Conservation (phyloP, 2,329 filamentous ascomycete species). For the Didymosphaeria variabile region DNA sequence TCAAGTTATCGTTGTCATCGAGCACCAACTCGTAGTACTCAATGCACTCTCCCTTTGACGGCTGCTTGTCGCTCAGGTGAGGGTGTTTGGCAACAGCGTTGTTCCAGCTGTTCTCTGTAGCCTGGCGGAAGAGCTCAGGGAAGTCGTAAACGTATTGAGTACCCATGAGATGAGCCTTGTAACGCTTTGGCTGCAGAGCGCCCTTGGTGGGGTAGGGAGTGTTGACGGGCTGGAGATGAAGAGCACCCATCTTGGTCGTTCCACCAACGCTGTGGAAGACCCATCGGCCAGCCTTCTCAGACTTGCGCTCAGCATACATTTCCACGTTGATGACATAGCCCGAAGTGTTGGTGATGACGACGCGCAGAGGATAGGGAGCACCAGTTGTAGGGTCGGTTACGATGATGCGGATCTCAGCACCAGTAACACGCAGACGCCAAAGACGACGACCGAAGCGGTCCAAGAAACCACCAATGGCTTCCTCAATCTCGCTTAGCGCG, state of each 20-base stretch:
- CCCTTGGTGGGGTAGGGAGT: constrained; percentile 98
- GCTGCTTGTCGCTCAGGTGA: constrained; percentile 79
- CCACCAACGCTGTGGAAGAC: constrained; percentile 98
- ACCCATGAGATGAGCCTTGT: constrained; percentile 99
- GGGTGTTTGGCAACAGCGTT: constrained; percentile 78
- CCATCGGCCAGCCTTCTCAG: constrained; percentile 93
- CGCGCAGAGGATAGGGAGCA: constrained; percentile 87
- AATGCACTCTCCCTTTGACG: constrained; percentile 87
- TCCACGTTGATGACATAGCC: constrained; percentile 98
- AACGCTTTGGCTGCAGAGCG: constrained; percentile 97
- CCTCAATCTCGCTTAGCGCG: constrained; percentile 86
- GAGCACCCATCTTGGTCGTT: constrained; percentile 91
- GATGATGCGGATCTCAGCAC: constrained; percentile 97
- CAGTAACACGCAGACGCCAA: constrained; percentile 95
- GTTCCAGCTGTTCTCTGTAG: constrained; percentile 93
- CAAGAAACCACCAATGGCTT: constrained; percentile 92
- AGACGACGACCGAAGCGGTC: constrained; percentile 94
- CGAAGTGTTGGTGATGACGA: constrained; percentile 97
- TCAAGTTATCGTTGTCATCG: constrained; percentile 89
- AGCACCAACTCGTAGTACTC: constrained; percentile 94
- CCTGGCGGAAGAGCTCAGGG: constrained; percentile 98
- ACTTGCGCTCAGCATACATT: constrained; percentile 97
- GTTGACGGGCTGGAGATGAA: constrained; percentile 90
- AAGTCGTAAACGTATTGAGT: constrained; percentile 99
- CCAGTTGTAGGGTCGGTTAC: constrained; percentile 90